phyloP scores from a whole-genome alignment of 805 yeast genomes.

The Grigorovia humatica region DNA sequence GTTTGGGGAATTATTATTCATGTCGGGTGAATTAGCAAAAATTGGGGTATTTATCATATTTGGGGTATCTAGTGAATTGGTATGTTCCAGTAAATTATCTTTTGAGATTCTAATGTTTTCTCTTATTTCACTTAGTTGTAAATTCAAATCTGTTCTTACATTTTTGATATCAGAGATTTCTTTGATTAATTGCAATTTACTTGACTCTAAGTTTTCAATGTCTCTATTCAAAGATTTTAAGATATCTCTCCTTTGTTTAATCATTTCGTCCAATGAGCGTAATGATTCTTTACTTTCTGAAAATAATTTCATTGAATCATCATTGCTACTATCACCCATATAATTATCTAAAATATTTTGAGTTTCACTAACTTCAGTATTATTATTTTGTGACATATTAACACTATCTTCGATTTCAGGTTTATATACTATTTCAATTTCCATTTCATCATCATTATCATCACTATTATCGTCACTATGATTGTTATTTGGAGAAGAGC shows the following conservation, averaged over 20 bases:
- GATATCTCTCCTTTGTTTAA: neutral
- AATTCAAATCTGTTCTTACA: constrained; percentile 1
- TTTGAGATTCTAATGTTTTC: constrained; percentile 1
- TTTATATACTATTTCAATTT: neutral
- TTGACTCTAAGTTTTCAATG: constrained; percentile 2
- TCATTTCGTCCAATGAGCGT: neutral
- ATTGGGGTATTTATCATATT: neutral
- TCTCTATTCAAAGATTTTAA: constrained; percentile 2
- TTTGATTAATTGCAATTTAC: constrained; percentile 1
- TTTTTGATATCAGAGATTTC: constrained; percentile 4
- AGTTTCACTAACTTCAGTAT: neutral
- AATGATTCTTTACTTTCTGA: neutral
- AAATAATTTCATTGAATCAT: neutral
- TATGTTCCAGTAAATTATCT: neutral
- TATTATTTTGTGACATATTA: neutral
- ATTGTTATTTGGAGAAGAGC: no score
- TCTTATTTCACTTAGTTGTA: constrained; percentile 3
- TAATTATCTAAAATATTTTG: constrained; percentile 1
- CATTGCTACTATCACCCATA: neutral
- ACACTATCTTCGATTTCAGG: neutral
- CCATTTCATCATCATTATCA: neutral
- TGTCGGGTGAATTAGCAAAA: neutral
- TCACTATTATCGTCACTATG: neutral
- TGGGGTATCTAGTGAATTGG: neutral
- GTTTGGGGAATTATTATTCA: neutral